Evolutionary conservation across 352 stramenopile species (phyloP), one percentile per base, ranked within the genome.

Genomic region (Globisporangium irregulare): DNA sequence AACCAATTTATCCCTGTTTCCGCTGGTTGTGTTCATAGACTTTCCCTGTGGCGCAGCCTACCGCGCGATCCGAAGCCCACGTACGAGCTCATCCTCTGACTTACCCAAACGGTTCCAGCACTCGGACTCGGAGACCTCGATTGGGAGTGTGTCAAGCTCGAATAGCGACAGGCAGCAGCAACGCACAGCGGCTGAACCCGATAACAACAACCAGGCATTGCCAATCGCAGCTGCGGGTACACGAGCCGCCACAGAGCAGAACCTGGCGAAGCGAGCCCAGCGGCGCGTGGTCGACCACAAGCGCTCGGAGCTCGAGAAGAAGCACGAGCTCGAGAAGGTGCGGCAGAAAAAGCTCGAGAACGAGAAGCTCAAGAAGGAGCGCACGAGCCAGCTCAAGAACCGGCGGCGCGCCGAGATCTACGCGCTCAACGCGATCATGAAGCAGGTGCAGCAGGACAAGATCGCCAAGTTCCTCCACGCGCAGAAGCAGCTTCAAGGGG

Each of bases 341-440:
- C 71, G 73, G 0, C 58, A 79, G 46, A 73, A 70, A 34, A 86
- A 86, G 36, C 62, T 77, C 22, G 78, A 86, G 61, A 75, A 73
- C 29, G 80, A 89, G 38, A 85, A 85, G n/a, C 59, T 76, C 14
- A 69, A 73, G 29, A 80, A 81, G 57, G 82, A 87, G 32, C 77
- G 81, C 29, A 71, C 75, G n/a, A 73, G 57, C 2, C 70, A 80
- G 41, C 72, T 73, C 50, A 83, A 84, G 51, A 76, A 82, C 34
- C 77, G 80, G 1, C 79, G 82, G 10, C 82, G 84, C 22, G 78
- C 84, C 24, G 84, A 92, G 68, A 92, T 92, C 59, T 92, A 92
- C 72, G 81, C 83, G 25, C 75, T 92, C 3, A 90, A 92, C 59
- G 78, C 84, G 10, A 71, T 90, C 22, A 69, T 92, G 61, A 71